These are phyloP conservation scores for Mucor piriformis DNA, from an alignment of 371 early-diverging fungal species.

Conservation along the genomic window DNA sequence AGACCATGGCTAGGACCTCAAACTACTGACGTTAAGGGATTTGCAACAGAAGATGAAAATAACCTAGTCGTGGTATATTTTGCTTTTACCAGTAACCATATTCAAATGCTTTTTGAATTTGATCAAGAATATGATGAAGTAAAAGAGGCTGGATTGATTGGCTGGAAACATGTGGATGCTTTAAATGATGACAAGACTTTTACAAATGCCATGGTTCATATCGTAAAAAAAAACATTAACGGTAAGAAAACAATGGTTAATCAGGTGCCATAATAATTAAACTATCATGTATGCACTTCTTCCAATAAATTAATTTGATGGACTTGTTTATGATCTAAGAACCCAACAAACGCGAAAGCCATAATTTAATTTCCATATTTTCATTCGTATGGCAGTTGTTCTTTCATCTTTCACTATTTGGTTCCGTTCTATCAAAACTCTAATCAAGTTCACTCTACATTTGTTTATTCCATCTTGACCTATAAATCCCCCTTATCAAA, in stretches of 20 bases:
- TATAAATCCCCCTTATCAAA: too few species aligned
- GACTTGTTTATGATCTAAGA: too few species aligned
- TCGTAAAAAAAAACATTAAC: slow-evolving; percentile 81
- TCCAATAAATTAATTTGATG: too few species aligned
- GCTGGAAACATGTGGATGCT: slow-evolving; percentile 86
- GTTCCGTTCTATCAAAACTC: too few species aligned
- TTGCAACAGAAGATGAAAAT: slow-evolving; percentile 76
- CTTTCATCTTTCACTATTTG: too few species aligned
- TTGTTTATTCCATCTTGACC: too few species aligned
- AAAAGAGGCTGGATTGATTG: slow-evolving; percentile 76
- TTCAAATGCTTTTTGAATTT: slow-evolving; percentile 95
- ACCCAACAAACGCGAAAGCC: too few species aligned
- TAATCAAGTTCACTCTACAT: too few species aligned
- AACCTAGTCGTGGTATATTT: slow-evolving; percentile 88
- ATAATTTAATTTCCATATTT: too few species aligned
- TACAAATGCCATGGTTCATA: slow-evolving; percentile 84
- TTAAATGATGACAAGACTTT: slow-evolving; percentile 90
- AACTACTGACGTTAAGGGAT: slow-evolving; percentile 77
- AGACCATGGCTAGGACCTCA: slow-evolving; percentile 91
- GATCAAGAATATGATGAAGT: slow-evolving; percentile 94
- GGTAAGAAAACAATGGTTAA: slow-evolving; percentile 67
- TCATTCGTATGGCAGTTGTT: too few species aligned
- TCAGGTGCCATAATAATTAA: slow-evolving; percentile 68
- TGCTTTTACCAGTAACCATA: slow-evolving; percentile 95
- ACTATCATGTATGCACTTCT: too few species aligned